These are phyloP conservation scores for Populus pruinosa DNA, from an alignment of 345 rosid genomes.

Conservation along the genomic window DNA sequence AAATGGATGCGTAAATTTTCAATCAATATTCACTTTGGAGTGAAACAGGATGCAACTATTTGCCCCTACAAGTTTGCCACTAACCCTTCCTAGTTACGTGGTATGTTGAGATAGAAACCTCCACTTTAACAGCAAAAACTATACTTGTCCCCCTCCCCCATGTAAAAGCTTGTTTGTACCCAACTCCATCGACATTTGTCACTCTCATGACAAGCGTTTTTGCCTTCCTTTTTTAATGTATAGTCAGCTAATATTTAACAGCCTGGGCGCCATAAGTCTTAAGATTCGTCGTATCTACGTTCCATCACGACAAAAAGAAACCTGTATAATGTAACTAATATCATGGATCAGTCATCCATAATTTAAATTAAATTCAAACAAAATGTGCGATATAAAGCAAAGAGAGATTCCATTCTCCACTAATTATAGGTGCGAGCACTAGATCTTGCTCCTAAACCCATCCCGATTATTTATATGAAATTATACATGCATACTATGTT, in stretches of 20 bases:
- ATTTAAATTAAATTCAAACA: no score
- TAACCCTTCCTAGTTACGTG: not conserved
- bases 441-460: not conserved
- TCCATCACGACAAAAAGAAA: not conserved
- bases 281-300: no score
- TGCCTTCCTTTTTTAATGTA: not conserved
- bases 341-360: not conserved
- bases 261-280: not conserved
- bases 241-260: no score
- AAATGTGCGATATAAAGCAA: not conserved
- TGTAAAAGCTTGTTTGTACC: not conserved
- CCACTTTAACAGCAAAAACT: slow-evolving; percentile 24
- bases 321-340: no score
- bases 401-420: not conserved
- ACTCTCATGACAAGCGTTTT: not conserved
- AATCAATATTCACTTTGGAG: not conserved
- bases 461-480: not conserved
- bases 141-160: slow-evolving; percentile 13
- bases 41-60: not conserved
- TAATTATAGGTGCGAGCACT: not conserved
- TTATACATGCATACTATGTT: no score
- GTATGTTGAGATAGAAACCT: slow-evolving; percentile 4
- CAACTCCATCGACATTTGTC: not conserved
- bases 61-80: slow-evolving; percentile 24
- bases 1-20: not conserved